Conservation (phyloP, 2,329 filamentous ascomycete species). For the Cytospora mali region DNA sequence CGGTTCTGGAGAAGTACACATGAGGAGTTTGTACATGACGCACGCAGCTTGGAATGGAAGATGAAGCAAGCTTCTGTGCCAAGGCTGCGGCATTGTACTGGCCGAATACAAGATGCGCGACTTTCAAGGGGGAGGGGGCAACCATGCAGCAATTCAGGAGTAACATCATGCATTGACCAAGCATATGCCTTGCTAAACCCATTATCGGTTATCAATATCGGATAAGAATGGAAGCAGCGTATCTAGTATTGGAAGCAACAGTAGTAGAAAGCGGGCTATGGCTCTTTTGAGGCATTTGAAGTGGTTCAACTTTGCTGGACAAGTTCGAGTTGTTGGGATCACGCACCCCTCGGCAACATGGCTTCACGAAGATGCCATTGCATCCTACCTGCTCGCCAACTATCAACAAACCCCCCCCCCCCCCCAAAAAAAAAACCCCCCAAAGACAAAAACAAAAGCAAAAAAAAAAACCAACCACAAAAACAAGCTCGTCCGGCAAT, state of each 20-base stretch:
- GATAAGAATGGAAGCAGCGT: constrained; percentile 45
- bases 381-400: constrained; percentile 73
- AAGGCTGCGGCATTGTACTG: constrained; percentile 67
- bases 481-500: too few relatives aligned
- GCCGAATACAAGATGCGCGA: constrained; percentile 55
- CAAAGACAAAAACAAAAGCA: too few relatives aligned
- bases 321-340: constrained; percentile 73
- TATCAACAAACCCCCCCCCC: too few relatives aligned
- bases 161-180: constrained; percentile 32
- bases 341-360: constrained; percentile 59
- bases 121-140: constrained; percentile 17
- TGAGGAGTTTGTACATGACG: constrained; percentile 51
- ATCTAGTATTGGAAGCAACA: constrained; percentile 48
- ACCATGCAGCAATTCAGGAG: neutral
- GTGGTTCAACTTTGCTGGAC: constrained; percentile 61
- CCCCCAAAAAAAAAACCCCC: too few relatives aligned
- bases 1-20: constrained; percentile 75
- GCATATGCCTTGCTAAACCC: constrained; percentile 60
- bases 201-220: constrained; percentile 56
- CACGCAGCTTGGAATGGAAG: neutral
- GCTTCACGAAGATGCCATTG: constrained; percentile 73
- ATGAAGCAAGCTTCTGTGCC: constrained; percentile 61
- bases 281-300: constrained; percentile 51
- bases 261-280: constrained; percentile 47
- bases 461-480: too few relatives aligned